A percentile compares a stretch with the other conserved stretches of the same genome.
phyloP scores from a whole-genome alignment of 2,329 filamentous ascomycete species.

The Basipetospora chlamydospora region DNA sequence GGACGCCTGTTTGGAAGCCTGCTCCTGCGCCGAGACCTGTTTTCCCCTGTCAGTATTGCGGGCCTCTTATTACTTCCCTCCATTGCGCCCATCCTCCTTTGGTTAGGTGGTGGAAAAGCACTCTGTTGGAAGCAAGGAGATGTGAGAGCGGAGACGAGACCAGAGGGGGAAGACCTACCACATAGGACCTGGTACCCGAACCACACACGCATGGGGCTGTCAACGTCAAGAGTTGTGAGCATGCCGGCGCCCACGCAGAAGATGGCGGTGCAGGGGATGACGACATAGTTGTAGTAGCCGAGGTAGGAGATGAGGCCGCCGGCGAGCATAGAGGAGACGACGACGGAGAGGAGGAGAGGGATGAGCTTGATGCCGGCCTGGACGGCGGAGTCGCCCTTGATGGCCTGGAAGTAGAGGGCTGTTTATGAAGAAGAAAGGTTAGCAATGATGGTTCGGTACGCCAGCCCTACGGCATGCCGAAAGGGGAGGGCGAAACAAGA shows the following conservation, averaged over 20 bases:
- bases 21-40: constrained; percentile 31
- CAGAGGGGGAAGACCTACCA: constrained; percentile 18
- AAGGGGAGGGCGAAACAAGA: not conserved
- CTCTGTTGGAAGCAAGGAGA: no score
- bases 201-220: constrained; percentile 34
- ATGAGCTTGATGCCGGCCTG: constrained; percentile 40
- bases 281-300: constrained; percentile 26
- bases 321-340: constrained; percentile 29
- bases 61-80: no score
- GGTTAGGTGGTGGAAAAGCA: no score
- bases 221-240: constrained; percentile 34
- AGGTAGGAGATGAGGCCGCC: constrained; percentile 26
- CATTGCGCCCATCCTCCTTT: no score
- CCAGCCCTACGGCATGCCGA: no score
- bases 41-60: no score
- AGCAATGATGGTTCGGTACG: no score
- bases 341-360: constrained; percentile 35
- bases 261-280: constrained; percentile 26
- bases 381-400: constrained; percentile 36
- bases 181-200: constrained; percentile 43
- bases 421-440: no score
- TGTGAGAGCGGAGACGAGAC: not conserved
- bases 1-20: constrained; percentile 31
- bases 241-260: constrained; percentile 35
- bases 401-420: constrained; percentile 39